Evolutionary conservation across 768 basidiomycete species (phyloP).

Genomic region (Imleria badia): DNA sequence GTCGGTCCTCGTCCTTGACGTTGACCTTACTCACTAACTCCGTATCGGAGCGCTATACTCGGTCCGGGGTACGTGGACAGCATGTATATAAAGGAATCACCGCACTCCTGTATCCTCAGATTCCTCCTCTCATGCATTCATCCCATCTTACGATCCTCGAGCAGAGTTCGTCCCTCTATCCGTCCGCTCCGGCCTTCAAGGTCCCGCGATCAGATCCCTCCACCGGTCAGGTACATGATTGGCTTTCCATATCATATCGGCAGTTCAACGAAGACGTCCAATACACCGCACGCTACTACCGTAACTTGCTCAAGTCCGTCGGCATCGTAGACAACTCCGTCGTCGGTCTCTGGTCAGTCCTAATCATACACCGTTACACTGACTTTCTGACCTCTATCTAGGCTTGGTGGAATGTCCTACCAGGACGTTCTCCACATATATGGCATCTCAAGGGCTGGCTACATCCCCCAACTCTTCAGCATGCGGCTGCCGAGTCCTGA

Average conservation of each 20-base stretch:
- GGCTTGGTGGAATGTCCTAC: constrained; percentile 75
- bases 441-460: constrained; percentile 72
- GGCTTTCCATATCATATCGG: constrained; percentile 62
- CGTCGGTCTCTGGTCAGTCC: constrained; percentile 70
- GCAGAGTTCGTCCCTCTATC: constrained; percentile 47
- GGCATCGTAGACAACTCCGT: constrained; percentile 56
- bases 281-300: constrained; percentile 63
- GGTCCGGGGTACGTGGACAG: constrained; percentile 19
- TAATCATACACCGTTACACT: neutral
- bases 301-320: constrained; percentile 42
- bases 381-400: constrained; percentile 29
- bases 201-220: constrained; percentile 49
- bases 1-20: constrained; percentile 30
- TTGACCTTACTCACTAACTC: constrained; percentile 28
- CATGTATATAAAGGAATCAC: constrained; percentile 31
- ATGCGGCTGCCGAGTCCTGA: constrained; percentile 71
- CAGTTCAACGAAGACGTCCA: constrained; percentile 70
- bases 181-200: constrained; percentile 57
- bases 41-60: constrained; percentile 29
- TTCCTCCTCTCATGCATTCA: constrained; percentile 21
- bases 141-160: constrained; percentile 69
- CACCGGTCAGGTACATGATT: constrained; percentile 45
- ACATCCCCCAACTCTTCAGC: constrained; percentile 76
- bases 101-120: constrained; percentile 2
- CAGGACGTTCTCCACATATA: constrained; percentile 72